Evolutionary conservation across 352 stramenopile genomes (phyloP).

Genomic region (Globisporangium heterothallicum): DNA sequence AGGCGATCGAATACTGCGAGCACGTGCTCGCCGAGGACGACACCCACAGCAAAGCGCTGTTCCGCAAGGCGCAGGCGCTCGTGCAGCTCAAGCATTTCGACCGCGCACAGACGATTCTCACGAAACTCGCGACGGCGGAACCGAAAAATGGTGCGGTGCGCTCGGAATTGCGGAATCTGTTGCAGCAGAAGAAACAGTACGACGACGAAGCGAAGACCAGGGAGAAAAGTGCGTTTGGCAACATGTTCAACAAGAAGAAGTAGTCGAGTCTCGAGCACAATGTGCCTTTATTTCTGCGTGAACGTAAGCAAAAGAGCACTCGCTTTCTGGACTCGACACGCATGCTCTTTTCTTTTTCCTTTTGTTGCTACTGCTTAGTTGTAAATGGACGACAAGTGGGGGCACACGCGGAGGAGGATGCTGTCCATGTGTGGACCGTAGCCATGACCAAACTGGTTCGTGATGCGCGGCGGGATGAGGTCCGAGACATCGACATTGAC

Average conservation of each 20-base stretch:
- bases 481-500: slow-evolving; percentile 73
- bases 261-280: no score
- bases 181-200: slow-evolving; percentile 46
- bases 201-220: slow-evolving; percentile 49
- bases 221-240: slow-evolving; percentile 56
- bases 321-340: no score
- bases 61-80: slow-evolving; percentile 78
- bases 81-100: slow-evolving; percentile 52
- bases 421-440: slow-evolving; percentile 67
- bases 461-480: slow-evolving; percentile 43
- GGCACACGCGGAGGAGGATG: slow-evolving; percentile 43
- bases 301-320: neutral
- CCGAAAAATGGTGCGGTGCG: slow-evolving; percentile 68
- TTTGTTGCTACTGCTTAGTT: neutral
- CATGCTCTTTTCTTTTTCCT: neutral
- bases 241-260: slow-evolving; percentile 81
- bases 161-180: slow-evolving; percentile 49
- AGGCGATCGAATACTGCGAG: slow-evolving; percentile 59
- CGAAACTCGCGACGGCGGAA: slow-evolving; percentile 44
- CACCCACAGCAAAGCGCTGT: slow-evolving; percentile 68
- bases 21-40: slow-evolving; percentile 67
- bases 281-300: no score
- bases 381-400: slow-evolving; percentile 27
- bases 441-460: slow-evolving; percentile 78
- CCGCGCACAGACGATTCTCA: slow-evolving; percentile 47